phyloP scores from a whole-genome alignment of 2,329 filamentous ascomycete species.

The Calonectria henricotiae region DNA sequence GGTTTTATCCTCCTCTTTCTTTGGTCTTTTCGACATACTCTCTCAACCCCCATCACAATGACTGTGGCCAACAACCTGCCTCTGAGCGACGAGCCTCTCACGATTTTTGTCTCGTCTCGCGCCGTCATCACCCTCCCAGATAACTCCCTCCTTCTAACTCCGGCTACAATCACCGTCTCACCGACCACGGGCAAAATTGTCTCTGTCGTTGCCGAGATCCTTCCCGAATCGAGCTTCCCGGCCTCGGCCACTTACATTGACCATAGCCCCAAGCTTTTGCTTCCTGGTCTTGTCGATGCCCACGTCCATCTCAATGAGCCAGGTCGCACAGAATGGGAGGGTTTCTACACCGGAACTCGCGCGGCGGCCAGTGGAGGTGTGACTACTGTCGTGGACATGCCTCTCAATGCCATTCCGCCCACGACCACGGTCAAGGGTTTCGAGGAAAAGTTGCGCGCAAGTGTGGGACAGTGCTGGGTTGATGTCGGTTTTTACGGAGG shows the following conservation, averaged over 20 bases:
- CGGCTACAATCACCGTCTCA: slow-evolving; percentile 88
- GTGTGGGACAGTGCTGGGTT: slow-evolving; percentile 93
- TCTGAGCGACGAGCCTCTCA: slow-evolving; percentile 64
- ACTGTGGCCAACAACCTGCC: slow-evolving; percentile 49
- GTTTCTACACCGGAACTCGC: slow-evolving; percentile 94
- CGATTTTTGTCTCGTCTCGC: slow-evolving; percentile 87
- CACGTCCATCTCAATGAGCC: slow-evolving; percentile 99
- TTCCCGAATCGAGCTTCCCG: slow-evolving; percentile 85
- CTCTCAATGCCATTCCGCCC: slow-evolving; percentile 95
- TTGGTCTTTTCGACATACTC: slow-evolving; percentile 18
- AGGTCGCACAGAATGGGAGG: slow-evolving; percentile 97
- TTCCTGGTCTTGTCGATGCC: slow-evolving; percentile 95
- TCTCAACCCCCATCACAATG: slow-evolving; percentile 51
- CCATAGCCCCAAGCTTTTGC: slow-evolving; percentile 86
- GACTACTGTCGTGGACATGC: slow-evolving; percentile 98
- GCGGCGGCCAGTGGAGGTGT: slow-evolving; percentile 96
- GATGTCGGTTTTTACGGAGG: slow-evolving; percentile 99
- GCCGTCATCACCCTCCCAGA: slow-evolving; percentile 83
- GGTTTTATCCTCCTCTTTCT: slow-evolving; percentile 31
- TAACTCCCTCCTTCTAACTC: slow-evolving; percentile 76
- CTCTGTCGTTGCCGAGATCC: slow-evolving; percentile 80
- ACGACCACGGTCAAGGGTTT: slow-evolving; percentile 91
- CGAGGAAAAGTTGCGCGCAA: slow-evolving; percentile 88
- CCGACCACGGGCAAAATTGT: slow-evolving; percentile 87
- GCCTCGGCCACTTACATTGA: slow-evolving; percentile 82